Evolutionary conservation across 139 green algal genomes (phyloP), one percentile per base, ranked within the genome.

Genomic region (Raphidocelis subcapitata): DNA sequence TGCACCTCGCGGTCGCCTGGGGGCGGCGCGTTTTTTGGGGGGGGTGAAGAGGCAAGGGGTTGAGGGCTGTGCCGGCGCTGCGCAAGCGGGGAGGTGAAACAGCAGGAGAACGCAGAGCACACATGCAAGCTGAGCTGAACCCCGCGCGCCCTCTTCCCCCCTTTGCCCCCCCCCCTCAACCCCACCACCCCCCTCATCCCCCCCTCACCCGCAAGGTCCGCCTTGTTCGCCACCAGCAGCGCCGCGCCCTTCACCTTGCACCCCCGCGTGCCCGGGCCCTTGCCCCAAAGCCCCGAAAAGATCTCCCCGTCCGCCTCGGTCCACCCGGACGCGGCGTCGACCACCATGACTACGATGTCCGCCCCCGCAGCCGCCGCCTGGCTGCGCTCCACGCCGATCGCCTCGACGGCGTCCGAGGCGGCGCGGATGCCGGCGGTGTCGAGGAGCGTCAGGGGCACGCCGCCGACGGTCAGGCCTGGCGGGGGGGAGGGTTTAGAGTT

Each of bases 391-490:
- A 97, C 91, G 0, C 93, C 93, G 8, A 98, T 89, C 26, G 56
- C 49, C 82, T 98, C 94, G 31, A 98, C 95, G 41, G 82, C 68
- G 74, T 98, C 90, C 0, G 31, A 41, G 10, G 84, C 86, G 26
- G 89, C 67, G 0, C 95, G 74, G 59, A 99, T 93, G 67, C 95
- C 95, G 0, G 94, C 94, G 3, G 94, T 98, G 84, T 98, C 94
- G n/a, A 98, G 83, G 51, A 99, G 79, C 1, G 81, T 94, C 55
- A 97, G 76, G 21, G 95, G 91, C 3, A 98, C 79, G 41, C 95
- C 95, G 4, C 80, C 81, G 15, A 98, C 74, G 3, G 82, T 73
- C 28, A 97, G 62, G 16, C 63, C 79, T 79, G 70, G 41, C 8
- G 41, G 41, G 8, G 8, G 8, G 41, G 15, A 46, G 41, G 12